phyloP scores from a whole-genome alignment of 2,329 filamentous ascomycete species.

The Alternaria arborescens region DNA sequence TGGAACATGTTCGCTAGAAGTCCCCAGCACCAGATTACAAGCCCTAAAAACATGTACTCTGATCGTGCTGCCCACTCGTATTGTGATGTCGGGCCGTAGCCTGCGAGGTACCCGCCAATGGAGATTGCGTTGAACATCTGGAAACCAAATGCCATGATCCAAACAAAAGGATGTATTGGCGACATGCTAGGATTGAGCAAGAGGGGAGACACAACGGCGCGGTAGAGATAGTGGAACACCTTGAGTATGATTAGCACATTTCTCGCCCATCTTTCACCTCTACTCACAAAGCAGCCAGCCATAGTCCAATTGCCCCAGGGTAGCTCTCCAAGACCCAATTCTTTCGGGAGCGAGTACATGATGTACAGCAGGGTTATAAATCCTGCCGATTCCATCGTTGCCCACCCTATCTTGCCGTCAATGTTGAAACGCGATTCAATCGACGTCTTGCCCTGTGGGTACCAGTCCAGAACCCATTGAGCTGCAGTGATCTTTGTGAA shows the following conservation, averaged over 20 bases:
- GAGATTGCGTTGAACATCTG: slow-evolving; percentile 82
- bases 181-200: slow-evolving; percentile 89
- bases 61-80: slow-evolving; percentile 59
- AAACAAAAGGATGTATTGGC: slow-evolving; percentile 78
- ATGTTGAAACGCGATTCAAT: slow-evolving; percentile 78
- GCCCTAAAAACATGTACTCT: slow-evolving; percentile 66
- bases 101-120: slow-evolving; percentile 82
- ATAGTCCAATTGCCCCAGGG: slow-evolving; percentile 83
- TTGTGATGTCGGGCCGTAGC: slow-evolving; percentile 74
- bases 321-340: slow-evolving; percentile 65
- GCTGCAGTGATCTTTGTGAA: slow-evolving; percentile 68
- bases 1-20: slow-evolving; percentile 85
- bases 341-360: slow-evolving; percentile 71
- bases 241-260: slow-evolving; percentile 42
- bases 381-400: slow-evolving; percentile 84
- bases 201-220: slow-evolving; percentile 82
- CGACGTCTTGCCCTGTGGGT: slow-evolving; percentile 94
- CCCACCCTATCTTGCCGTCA: slow-evolving; percentile 88
- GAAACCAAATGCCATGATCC: slow-evolving; percentile 71
- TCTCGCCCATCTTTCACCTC: neutral
- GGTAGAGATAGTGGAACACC: slow-evolving; percentile 89
- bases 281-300: slow-evolving; percentile 68
- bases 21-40: slow-evolving; percentile 78
- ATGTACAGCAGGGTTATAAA: slow-evolving; percentile 81
- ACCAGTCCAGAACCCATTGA: slow-evolving; percentile 79